These are phyloP conservation scores for Beauveria pseudobassiana DNA, from an alignment of 2,329 filamentous ascomycete species.

Conservation along the genomic window DNA sequence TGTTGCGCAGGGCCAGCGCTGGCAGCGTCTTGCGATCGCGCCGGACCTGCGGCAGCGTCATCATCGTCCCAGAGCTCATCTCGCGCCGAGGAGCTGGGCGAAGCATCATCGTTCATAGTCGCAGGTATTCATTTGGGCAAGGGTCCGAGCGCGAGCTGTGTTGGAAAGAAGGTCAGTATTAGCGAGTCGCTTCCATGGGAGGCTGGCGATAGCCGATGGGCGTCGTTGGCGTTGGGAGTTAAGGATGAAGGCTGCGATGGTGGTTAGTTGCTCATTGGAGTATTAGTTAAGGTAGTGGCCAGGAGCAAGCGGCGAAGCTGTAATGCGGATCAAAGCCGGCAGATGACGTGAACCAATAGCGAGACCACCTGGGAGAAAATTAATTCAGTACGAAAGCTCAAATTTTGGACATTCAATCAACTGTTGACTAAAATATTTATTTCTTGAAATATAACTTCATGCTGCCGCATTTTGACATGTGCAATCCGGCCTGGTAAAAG, in stretches of 20 bases:
- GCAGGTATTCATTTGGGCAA: slow-evolving; percentile 26
- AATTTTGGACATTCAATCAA: too few relatives aligned
- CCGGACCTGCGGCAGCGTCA: background rate
- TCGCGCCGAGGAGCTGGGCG: slow-evolving; percentile 32
- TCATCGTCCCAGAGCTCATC: slow-evolving; percentile 3
- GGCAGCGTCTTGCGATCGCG: background rate
- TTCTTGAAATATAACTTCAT: background rate
- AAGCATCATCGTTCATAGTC: slow-evolving; percentile 46
- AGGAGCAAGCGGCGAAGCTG: too few relatives aligned
- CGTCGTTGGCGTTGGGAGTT: background rate
- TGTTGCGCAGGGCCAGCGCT: background rate
- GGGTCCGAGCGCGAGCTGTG: background rate
- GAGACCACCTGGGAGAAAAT: background rate
- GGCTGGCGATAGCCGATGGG: background rate
- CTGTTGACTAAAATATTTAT: too few relatives aligned
- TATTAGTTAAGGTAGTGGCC: too few relatives aligned
- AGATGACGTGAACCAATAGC: background rate
- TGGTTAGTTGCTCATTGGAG: too few relatives aligned
- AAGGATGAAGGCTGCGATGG: background rate
- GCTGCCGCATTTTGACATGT: background rate
- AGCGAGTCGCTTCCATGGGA: background rate
- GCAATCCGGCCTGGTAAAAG: background rate
- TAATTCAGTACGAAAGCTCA: too few relatives aligned
- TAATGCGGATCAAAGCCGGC: background rate
- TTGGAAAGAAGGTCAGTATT: background rate